Evolutionary conservation across 2,329 filamentous ascomycete species (phyloP), one percentile per base, ranked within the genome.

Genomic region (Exophiala mesophila): DNA sequence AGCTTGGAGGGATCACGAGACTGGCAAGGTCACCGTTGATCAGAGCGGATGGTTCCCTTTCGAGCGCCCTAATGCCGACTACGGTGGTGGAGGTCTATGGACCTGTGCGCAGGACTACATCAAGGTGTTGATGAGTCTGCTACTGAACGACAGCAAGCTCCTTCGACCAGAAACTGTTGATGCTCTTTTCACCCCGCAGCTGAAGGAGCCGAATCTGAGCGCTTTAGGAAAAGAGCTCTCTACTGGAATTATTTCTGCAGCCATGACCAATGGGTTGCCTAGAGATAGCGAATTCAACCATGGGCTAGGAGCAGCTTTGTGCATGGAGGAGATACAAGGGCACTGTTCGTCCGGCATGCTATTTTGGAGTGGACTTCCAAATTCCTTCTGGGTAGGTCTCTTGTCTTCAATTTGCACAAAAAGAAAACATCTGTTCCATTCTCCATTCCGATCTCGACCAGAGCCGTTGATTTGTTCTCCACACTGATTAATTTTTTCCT

Each of bases 31-130:
- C 0, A 61, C 63, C 0, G 62, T 59, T 0, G 55, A 60, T 13
- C 57, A 62, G 1, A 59, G 64, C 3, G 37, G 70, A 17, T 60
- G 62, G 1, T 42, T 50, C 1, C 56, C 62, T 0, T 54, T 65
- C 0, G 24, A 36, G 21, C 20, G 50, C 28, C 39, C 53, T 15
- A 4, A 23, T 7, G 64, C 64, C 5, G 61, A 69, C 31, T 70
- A 67, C 52, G 70, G 70, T 5, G 69, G 69, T 0, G 66, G 69
- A 29, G 70, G 69, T 0, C 33, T 67, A 4, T 68, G 65, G 23
- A 62, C 56, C 36, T 45, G 54, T 2, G 57, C 52, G 1, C 10
- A 30, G 9, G 56, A 56, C 19, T 63, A 52, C 19, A 24, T 55
- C 28, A 63, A 60, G 44, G 44, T 63, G 28, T 41, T 62, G 17